A percentile compares a stretch with the other conserved stretches of the same genome.
Conservation (phyloP, 805 yeast genomes). For the Scheffersomyces lignosus region DNA sequence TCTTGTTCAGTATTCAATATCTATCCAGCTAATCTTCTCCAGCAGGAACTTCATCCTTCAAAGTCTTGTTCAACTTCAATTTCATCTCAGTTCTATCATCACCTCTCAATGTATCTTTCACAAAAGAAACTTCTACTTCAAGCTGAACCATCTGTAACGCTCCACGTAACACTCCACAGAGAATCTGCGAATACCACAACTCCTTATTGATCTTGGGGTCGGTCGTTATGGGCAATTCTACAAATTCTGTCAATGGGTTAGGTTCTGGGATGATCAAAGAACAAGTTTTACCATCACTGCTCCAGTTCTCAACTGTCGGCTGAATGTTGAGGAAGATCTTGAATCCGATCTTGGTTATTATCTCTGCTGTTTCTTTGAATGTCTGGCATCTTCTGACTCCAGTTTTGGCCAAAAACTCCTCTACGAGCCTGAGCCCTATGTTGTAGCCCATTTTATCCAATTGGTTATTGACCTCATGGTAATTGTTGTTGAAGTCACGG, state of each 20-base stretch:
- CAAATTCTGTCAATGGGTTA: slow-evolving; percentile 93
- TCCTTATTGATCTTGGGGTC: slow-evolving; percentile 68
- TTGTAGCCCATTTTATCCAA: slow-evolving; percentile 93
- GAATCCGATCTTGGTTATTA: slow-evolving; percentile 83
- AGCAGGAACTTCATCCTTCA: slow-evolving; percentile 95
- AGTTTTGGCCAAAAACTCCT: slow-evolving; percentile 87
- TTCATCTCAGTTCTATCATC: slow-evolving; percentile 79
- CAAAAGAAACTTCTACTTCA: slow-evolving; percentile 80
- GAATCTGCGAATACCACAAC: slow-evolving; percentile 89
- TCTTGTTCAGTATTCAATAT: not conserved
- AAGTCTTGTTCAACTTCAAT: slow-evolving; percentile 64
- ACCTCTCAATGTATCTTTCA: slow-evolving; percentile 80
- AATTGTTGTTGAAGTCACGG: slow-evolving; percentile 75
- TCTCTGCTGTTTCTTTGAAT: slow-evolving; percentile 85
- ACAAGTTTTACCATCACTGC: slow-evolving; percentile 71
- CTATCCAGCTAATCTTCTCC: slow-evolving; percentile 72
- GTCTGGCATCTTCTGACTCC: slow-evolving; percentile 80
- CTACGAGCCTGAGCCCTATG: slow-evolving; percentile 87
- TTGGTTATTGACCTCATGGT: slow-evolving; percentile 75
- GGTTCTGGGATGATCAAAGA: slow-evolving; percentile 66
- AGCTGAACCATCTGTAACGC: slow-evolving; percentile 95
- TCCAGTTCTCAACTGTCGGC: slow-evolving; percentile 77
- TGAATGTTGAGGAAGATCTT: slow-evolving; percentile 81
- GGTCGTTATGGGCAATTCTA: slow-evolving; percentile 72
- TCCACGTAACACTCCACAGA: slow-evolving; percentile 89